phyloP scores from a whole-genome alignment of 73 alveolate genomes.

The Blepharisma stoltei region DNA sequence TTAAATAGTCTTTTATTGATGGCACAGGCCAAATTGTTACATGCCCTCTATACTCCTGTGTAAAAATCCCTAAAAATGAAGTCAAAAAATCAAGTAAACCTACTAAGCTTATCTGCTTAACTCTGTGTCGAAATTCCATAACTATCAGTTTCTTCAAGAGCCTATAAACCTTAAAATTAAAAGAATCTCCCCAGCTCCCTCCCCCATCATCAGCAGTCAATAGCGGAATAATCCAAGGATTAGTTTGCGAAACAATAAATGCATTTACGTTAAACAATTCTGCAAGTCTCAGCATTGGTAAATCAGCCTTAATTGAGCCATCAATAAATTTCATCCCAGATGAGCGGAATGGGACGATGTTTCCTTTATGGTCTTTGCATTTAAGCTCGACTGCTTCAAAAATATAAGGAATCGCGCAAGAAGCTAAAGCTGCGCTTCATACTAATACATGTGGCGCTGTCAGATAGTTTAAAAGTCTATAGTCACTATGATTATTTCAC shows the following conservation, averaged over 20 bases:
- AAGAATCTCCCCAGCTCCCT: constrained; percentile 39
- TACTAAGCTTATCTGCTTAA: constrained; percentile 30
- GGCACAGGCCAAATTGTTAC: constrained; percentile 62
- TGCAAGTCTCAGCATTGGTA: constrained; percentile 70
- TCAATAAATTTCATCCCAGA: constrained; percentile 42
- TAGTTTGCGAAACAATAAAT: constrained; percentile 58
- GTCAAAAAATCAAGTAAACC: constrained; percentile 41
- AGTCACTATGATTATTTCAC: constrained; percentile 32
- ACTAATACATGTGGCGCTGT: constrained; percentile 69
- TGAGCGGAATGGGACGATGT: constrained; percentile 43
- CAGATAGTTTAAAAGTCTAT: constrained; percentile 59
- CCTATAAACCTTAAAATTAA: constrained; percentile 31
- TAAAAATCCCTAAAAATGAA: constrained; percentile 33
- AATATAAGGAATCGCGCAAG: constrained; percentile 60
- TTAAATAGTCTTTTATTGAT: constrained; percentile 34
- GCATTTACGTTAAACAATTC: constrained; percentile 70
- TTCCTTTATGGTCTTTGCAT: constrained; percentile 50
- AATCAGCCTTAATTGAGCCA: constrained; percentile 58
- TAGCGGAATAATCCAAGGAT: constrained; percentile 66
- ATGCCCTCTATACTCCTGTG: constrained; percentile 53
- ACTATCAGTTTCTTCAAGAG: constrained; percentile 37
- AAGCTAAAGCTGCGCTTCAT: constrained; percentile 60
- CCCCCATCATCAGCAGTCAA: constrained; percentile 59
- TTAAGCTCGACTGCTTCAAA: constrained; percentile 59
- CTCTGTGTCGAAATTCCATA: constrained; percentile 46